A percentile compares a stretch with the other conserved stretches of the same genome.
Evolutionary conservation across 768 basidiomycete genomes (phyloP).

Genomic region (Cubamyces sp.): DNA sequence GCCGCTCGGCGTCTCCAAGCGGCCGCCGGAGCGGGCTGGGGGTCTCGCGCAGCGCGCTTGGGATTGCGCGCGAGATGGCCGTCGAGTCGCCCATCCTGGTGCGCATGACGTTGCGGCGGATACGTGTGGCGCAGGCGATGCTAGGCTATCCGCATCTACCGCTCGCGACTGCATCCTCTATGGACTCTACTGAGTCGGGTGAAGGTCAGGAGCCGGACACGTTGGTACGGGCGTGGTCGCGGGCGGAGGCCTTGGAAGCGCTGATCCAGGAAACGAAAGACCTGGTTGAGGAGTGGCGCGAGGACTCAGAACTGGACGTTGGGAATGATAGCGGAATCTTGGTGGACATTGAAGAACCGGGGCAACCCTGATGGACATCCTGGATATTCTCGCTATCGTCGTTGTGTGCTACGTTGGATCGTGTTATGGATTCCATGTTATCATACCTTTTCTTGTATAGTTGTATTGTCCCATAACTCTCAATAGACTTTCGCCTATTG

Average conservation of each 20-base stretch:
- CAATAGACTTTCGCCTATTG: too few relatives aligned
- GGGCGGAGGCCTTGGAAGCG: conserved; percentile 52
- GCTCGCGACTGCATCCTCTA: conserved; percentile 38
- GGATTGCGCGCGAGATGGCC: conserved; percentile 41
- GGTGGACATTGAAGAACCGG: conserved; percentile 27
- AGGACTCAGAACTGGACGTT: conserved; percentile 25
- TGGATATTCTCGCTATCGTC: neutral
- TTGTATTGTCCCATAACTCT: too few relatives aligned
- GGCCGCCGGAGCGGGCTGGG: conserved; percentile 15
- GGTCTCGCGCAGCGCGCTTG: conserved; percentile 23
- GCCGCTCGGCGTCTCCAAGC: conserved; percentile 11
- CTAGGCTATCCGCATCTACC: conserved; percentile 70
- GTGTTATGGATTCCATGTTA: neutral
- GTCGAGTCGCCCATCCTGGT: conserved; percentile 57
- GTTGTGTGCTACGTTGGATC: neutral
- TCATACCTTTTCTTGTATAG: neutral
- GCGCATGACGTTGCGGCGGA: conserved; percentile 60
- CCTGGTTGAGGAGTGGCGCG: conserved; percentile 60
- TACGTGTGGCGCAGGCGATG: conserved; percentile 62
- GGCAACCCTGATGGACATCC: neutral
- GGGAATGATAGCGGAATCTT: conserved; percentile 28
- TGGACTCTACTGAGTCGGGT: conserved; percentile 34
- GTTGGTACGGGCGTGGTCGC: conserved; percentile 52
- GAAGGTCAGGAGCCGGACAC: conserved; percentile 28
- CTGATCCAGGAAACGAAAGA: conserved; percentile 59